Conservation (phyloP, 2,329 filamentous ascomycete species). For the Pyricularia grisea region DNA sequence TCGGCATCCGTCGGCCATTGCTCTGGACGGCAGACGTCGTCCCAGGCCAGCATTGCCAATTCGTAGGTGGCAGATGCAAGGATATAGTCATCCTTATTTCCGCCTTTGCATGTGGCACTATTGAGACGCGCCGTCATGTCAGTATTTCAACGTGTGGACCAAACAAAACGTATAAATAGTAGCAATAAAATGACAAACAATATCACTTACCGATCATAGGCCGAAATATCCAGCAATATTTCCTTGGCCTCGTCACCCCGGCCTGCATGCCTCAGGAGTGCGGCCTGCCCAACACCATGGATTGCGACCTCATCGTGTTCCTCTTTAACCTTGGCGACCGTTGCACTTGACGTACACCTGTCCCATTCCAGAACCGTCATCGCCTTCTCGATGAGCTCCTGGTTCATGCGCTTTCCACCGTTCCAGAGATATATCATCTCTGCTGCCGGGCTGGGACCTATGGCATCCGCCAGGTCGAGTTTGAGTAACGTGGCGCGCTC, state of each 20-base stretch:
- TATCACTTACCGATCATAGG: conserved; percentile 47
- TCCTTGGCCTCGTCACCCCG: conserved; percentile 54
- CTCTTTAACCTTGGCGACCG: conserved; percentile 34
- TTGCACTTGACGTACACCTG: conserved; percentile 42
- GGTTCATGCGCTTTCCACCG: conserved; percentile 71
- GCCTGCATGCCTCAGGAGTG: conserved; percentile 55
- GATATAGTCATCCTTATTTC: conserved; percentile 59
- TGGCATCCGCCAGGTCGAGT: conserved; percentile 65
- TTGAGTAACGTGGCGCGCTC: conserved; percentile 58
- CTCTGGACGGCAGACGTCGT: conserved; percentile 42
- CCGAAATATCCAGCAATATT: conserved; percentile 56
- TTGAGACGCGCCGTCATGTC: not conserved
- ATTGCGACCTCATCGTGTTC: conserved; percentile 55
- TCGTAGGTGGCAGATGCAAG: conserved; percentile 76
- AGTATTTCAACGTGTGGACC: not conserved
- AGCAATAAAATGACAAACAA: not conserved
- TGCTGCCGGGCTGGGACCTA: conserved; percentile 70
- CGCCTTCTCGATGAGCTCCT: conserved; percentile 53
- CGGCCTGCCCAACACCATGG: conserved; percentile 55
- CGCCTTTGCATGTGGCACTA: conserved; percentile 47
- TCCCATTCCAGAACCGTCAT: conserved; percentile 55
- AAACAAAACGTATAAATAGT: not conserved
- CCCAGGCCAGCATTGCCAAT: conserved; percentile 73
- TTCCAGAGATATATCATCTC: conserved; percentile 97
- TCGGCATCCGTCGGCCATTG: conserved; percentile 15